These are phyloP conservation scores for Pythium phragmitis DNA, from an alignment of 352 stramenopile genomes.

Conservation along the genomic window DNA sequence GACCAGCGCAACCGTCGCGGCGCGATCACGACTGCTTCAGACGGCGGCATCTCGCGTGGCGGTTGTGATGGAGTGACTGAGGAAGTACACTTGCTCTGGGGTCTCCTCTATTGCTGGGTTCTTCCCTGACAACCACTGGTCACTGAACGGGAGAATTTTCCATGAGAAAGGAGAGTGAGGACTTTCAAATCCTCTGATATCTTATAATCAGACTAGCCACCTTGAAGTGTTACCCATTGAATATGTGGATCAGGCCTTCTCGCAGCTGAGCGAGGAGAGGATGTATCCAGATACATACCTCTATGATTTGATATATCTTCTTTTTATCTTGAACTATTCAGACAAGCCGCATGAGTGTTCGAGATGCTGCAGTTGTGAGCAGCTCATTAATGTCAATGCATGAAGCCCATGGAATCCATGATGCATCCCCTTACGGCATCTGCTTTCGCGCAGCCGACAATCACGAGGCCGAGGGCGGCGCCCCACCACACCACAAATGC, in stretches of 20 bases:
- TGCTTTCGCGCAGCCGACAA: too few species aligned
- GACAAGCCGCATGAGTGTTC: not conserved
- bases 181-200: not conserved
- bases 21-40: not conserved
- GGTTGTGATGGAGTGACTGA: not conserved
- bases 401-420: too few species aligned
- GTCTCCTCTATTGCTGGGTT: not conserved
- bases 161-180: not conserved
- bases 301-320: not conserved
- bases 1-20: not conserved
- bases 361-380: too few species aligned
- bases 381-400: too few species aligned
- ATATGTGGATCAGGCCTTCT: not conserved
- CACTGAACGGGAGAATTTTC: not conserved
- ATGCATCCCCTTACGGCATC: too few species aligned
- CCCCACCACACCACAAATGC: too few species aligned
- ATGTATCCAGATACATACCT: not conserved
- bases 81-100: not conserved
- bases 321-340: not conserved
- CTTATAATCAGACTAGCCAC: not conserved
- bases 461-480: too few species aligned
- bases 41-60: not conserved
- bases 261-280: not conserved
- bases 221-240: constrained; percentile 1
- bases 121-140: not conserved